phyloP scores from a whole-genome alignment of 352 stramenopile genomes.

The Globisporangium spinosum region DNA sequence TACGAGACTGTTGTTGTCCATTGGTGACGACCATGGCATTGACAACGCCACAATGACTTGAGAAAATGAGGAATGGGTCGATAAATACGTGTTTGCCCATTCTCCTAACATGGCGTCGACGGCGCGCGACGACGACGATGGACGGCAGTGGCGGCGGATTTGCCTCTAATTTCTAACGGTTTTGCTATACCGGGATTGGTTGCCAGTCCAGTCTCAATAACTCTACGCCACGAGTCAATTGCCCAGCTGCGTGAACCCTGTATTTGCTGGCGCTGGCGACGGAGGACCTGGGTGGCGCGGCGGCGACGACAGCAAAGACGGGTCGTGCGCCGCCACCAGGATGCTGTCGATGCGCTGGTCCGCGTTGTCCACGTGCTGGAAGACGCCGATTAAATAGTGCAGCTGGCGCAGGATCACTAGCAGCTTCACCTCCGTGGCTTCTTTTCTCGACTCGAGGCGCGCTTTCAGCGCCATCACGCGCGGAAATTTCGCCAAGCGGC shows the following conservation, averaged over 20 bases:
- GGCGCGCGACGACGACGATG: background rate
- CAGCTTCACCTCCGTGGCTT: slow-evolving; percentile 37
- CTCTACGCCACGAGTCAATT: background rate
- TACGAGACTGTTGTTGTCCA: background rate
- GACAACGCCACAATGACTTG: background rate
- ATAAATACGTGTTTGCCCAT: slow-evolving; percentile 13
- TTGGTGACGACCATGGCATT: background rate
- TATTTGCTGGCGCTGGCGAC: background rate
- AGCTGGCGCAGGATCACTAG: slow-evolving; percentile 62
- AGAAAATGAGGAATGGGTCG: slow-evolving; percentile 4
- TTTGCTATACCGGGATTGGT: background rate
- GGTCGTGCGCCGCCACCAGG: slow-evolving; percentile 45
- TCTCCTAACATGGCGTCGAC: background rate
- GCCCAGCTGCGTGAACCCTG: slow-evolving; percentile 3
- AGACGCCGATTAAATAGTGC: slow-evolving; percentile 69
- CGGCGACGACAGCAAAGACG: slow-evolving; percentile 19
- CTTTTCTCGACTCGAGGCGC: slow-evolving; percentile 31
- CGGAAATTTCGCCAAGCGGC: slow-evolving; percentile 52
- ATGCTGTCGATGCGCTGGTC: slow-evolving; percentile 57
- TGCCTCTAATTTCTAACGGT: slow-evolving; percentile 12
- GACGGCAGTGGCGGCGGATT: background rate
- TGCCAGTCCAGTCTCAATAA: background rate
- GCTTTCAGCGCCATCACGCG: slow-evolving; percentile 57
- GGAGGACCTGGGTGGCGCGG: slow-evolving; percentile 23
- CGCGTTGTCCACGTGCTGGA: slow-evolving; percentile 66